phyloP scores from a whole-genome alignment of 768 basidiomycete genomes.

The Tephrocybe sp. region DNA sequence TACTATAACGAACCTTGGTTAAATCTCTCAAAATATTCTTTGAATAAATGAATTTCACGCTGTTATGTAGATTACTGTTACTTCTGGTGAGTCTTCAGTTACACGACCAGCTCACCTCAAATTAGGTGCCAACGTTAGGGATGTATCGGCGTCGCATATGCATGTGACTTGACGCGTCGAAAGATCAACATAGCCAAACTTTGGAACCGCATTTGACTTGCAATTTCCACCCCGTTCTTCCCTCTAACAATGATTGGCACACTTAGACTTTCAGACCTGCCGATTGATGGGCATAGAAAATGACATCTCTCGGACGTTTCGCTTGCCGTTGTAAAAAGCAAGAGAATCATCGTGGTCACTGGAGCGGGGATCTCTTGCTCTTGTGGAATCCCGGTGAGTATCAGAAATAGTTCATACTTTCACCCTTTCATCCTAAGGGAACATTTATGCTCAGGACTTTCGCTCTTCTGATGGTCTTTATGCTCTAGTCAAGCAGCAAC shows the following conservation, averaged over 20 bases:
- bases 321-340: constrained; percentile 77
- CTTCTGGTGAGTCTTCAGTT: no score
- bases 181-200: constrained; percentile 20
- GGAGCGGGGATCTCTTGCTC: constrained; percentile 98
- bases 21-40: no score
- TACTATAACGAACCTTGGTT: no score
- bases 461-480: constrained; percentile 94
- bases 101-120: no score
- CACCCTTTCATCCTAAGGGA: constrained; percentile 14
- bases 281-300: constrained; percentile 51
- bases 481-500: constrained; percentile 82
- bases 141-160: no score
- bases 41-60: no score
- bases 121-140: no score
- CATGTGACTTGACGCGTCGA: constrained; percentile 21
- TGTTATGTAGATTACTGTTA: no score
- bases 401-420: background rate
- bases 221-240: constrained; percentile 5
- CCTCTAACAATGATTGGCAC: constrained; percentile 49
- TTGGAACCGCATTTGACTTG: no score
- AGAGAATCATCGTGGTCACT: constrained; percentile 86
- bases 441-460: constrained; percentile 84
- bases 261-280: constrained; percentile 48
- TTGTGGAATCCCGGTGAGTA: constrained; percentile 90
- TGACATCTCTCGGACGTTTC: constrained; percentile 71